Conservation (phyloP, 208 protist genomes). For the Trichomonas vaginalis region DNA sequence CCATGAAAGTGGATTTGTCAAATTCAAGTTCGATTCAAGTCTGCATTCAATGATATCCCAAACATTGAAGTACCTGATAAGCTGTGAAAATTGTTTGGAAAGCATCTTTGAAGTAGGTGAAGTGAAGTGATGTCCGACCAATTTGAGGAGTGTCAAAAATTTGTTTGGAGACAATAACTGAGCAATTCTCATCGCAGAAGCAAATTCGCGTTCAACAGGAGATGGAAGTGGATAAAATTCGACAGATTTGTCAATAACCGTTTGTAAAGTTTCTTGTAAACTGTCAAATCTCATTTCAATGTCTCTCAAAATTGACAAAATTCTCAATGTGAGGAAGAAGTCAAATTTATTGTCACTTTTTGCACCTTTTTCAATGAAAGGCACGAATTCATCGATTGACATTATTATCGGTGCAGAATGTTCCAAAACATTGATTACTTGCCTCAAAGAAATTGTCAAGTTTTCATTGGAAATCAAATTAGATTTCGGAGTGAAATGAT, state of each 20-base stretch:
- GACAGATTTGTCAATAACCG: background rate
- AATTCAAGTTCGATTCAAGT: background rate
- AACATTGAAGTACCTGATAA: background rate
- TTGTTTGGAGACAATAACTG: background rate
- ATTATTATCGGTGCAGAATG: background rate
- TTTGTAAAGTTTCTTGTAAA: no score
- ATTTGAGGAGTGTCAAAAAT: background rate
- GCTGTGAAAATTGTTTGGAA: no score
- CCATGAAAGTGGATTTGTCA: background rate
- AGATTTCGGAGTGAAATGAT: background rate
- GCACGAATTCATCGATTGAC: background rate
- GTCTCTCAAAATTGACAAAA: background rate
- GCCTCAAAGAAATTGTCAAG: background rate
- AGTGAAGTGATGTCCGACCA: background rate
- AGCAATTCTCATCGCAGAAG: background rate
- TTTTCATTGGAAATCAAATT: background rate
- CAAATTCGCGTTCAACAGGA: background rate
- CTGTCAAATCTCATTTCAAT: background rate
- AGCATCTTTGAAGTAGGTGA: background rate
- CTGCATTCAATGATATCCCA: background rate
- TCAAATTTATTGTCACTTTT: background rate
- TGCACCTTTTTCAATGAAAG: no score
- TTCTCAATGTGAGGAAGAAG: background rate
- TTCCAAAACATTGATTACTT: background rate
- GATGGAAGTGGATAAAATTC: background rate